A percentile compares a stretch with the other conserved stretches of the same genome.
phyloP scores from a whole-genome alignment of 1,284 basidiomycete species.

The Pseudozyma flocculosa region DNA sequence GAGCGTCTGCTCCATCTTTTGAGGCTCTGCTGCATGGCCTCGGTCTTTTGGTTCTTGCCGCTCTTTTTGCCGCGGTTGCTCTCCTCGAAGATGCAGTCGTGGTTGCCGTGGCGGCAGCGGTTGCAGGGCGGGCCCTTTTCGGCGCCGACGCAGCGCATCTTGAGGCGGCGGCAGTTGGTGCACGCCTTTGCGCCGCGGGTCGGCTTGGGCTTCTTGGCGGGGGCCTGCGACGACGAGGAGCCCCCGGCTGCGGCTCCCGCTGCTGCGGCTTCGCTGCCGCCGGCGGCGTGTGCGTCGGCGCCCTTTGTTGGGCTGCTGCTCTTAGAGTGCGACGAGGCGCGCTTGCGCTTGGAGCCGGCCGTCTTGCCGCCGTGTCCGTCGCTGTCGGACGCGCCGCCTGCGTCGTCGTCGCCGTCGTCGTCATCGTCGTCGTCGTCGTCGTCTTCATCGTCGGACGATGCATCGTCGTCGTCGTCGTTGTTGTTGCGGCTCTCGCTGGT shows the following conservation, averaged over 20 bases:
- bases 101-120: conserved; percentile 56
- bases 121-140: conserved; percentile 90
- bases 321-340: conserved; percentile 12
- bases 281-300: conserved; percentile 9
- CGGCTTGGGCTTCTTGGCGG: conserved; percentile 49
- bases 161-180: conserved; percentile 89
- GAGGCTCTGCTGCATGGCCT: conserved; percentile 52
- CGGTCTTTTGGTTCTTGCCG: conserved; percentile 51
- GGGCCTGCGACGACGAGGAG: neutral
- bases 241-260: conserved; percentile 10
- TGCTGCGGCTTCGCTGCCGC: conserved; percentile 4
- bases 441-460: conserved; percentile 22
- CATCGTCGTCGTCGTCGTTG: conserved; percentile 27
- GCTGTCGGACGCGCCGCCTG: conserved; percentile 3
- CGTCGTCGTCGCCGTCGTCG: conserved; percentile 20
- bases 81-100: conserved; percentile 56
- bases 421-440: conserved; percentile 20
- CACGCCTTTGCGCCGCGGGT: conserved; percentile 69
- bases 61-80: conserved; percentile 56
- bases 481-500: conserved; percentile 26
- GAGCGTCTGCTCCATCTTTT: conserved; percentile 56
- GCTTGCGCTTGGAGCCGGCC: conserved; percentile 28
- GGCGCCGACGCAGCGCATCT: conserved; percentile 96
- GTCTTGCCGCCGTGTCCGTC: conserved; percentile 8
- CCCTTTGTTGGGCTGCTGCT: conserved; percentile 11